Percentiles rank a stretch among this genome's conserved stretches.
Conservation (phyloP, 2,329 filamentous ascomycete genomes). For the Calonectria pseudoreteaudii region DNA sequence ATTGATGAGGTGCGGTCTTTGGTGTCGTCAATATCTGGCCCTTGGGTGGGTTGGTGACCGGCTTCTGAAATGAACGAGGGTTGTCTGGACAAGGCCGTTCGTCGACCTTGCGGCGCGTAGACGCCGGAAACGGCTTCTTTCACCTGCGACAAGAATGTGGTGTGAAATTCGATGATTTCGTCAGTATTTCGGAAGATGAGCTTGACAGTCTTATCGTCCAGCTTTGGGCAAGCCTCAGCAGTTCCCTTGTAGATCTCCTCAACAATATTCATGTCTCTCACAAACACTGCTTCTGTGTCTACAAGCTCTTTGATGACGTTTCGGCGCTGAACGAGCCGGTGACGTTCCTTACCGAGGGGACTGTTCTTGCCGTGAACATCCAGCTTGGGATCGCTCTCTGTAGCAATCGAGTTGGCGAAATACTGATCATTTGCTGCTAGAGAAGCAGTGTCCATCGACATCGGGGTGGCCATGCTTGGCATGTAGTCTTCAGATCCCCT, state of each 20-base stretch:
- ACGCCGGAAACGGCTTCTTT: conserved; percentile 84
- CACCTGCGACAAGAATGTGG: conserved; percentile 80
- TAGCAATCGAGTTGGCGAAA: conserved; percentile 50
- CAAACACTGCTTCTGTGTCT: conserved; percentile 91
- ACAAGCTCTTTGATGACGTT: conserved; percentile 92
- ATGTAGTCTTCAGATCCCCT: conserved; percentile 60
- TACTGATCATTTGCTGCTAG: conserved; percentile 56
- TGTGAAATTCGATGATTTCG: conserved; percentile 89
- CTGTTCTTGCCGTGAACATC: conserved; percentile 53
- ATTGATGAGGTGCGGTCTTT: conserved; percentile 65
- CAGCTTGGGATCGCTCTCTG: conserved; percentile 53
- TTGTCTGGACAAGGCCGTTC: conserved; percentile 56
- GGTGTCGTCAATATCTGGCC: conserved; percentile 59
- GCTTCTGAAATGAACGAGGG: conserved; percentile 56
- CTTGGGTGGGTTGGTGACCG: conserved; percentile 50
- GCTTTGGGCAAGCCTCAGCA: conserved; percentile 81
- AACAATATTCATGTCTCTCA: conserved; percentile 96
- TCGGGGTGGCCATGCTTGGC: conserved; percentile 56
- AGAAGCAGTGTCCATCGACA: conserved; percentile 61
- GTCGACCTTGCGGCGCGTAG: conserved; percentile 73
- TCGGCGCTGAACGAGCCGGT: conserved; percentile 82
- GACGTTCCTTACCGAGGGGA: conserved; percentile 67
- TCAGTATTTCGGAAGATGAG: conserved; percentile 93
- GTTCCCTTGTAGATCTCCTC: conserved; percentile 98
- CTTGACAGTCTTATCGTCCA: conserved; percentile 87